Evolutionary conservation across 2,329 filamentous ascomycete species (phyloP), one percentile per base, ranked within the genome.

Genomic region (Westerdykella ornata): DNA sequence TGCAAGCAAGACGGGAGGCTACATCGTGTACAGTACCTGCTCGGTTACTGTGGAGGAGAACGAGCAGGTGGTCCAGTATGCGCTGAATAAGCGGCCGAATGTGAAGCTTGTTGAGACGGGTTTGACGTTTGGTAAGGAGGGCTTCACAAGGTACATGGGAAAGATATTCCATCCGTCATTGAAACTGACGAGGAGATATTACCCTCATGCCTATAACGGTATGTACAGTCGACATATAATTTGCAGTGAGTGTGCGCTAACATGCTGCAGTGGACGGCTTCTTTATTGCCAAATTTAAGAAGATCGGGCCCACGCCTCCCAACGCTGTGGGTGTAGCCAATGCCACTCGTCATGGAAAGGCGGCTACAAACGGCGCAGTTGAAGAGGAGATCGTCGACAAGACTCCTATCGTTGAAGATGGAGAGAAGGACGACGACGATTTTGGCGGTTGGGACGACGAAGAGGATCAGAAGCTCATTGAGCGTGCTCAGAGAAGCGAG

Each of bases 241-340:
- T 4, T 13, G 13, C 17, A 3, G 6, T 95, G 94, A 69, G 88
- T 88, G 1, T 88, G 15, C 88, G 92, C 72, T 95, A 96, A 70
- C 30, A 15, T 17, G 30, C 3, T n/a, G n/a, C 30, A 33, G 88
- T 98, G 26, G 92, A 97, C 65, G 92, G 92, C 50, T 98, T 98
- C 81, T 98, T 88, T 65, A 92, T 98, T 47, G 87, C 88, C 59
- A 98, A 98, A 69, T 85, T 98, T 70, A 89, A 94, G 69, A 98
- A 98, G 76, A 80, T 80, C 13, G 90, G 81, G 0, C 84, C 87
- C 3, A 86, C 85, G 31, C 82, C 85, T 1, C 69, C 74, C 42
- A 79, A 77, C 40, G 73, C 76, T 2, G 70, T 76, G 7, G 59
- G 59, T 16, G 30, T 17, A 3, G 53, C 52, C 9, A 44, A 46